Base-by-base conservation (phyloP, 2,329 filamentous ascomycete genomes). In the Talaromyces albobiverticillius region DNA sequence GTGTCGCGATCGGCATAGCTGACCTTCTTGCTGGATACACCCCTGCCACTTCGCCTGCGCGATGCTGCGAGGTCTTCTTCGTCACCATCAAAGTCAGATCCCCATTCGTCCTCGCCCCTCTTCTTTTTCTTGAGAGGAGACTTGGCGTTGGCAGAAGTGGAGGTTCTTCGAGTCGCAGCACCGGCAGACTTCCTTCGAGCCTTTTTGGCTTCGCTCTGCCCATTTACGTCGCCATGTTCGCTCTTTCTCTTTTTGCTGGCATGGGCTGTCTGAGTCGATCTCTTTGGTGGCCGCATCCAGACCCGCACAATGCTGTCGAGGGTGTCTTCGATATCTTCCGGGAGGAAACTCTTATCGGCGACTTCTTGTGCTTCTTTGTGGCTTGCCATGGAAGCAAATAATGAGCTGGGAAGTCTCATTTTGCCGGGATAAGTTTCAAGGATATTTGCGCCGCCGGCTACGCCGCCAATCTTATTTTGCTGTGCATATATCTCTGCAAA, bases 401-500 rank as follows among this genome's bases (percentile, higher is more conserved):
- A 79, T 1, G 88, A 88, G 25, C 83, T 82, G 0, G 94, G 92
- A 55, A 97, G 75, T 14, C 88, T 86, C 56, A 94, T 82, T 71
- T 95, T 95, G 41, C 83, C 85, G 0, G 91, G 84, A 70, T 87
- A 95, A 1, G 89, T 87, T 66, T 94, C 88, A 67, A 97, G 87
- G 40, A 83, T 86, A 55, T 71, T 77, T 22, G 69, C 68, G 46
- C 64, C 65, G 16, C 70, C 69, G 10, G 68, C 64, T 18, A 62
- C 67, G 8, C 71, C 71, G 26, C 72, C 72, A 41, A 76, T 72
- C 56, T 73, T 74, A 51, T 75, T 71, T 48, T 76, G 73, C 87
- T 93, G 96, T 40, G 86, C 87, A 66, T 89, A 89, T 61, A 86
- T 82, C 59, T 96, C 91, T 68, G 94, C 89, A 79, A 89, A 99